Conservation (phyloP, 2,329 filamentous ascomycete species). For the Coleophoma crateriformis region DNA sequence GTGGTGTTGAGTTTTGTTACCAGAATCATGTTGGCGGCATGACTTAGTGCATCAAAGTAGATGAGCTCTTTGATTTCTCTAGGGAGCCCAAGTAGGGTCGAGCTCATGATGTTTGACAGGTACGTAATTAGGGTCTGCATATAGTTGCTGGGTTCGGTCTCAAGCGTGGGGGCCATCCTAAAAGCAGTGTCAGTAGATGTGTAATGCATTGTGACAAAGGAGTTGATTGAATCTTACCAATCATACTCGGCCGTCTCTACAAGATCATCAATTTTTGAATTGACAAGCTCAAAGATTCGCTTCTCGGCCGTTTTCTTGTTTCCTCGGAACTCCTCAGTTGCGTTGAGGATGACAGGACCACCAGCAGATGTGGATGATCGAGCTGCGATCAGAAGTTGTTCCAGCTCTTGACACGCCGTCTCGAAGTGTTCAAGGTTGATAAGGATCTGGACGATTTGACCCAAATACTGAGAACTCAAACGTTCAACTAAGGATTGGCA, state of each 20-base stretch:
- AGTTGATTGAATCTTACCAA: conserved; percentile 48
- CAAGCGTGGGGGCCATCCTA: conserved; percentile 52
- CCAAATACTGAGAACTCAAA: conserved; percentile 86
- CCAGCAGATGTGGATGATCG: conserved; percentile 77
- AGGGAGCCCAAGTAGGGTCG: conserved; percentile 86
- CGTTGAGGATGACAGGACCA: conserved; percentile 71
- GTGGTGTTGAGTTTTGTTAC: conserved; percentile 36
- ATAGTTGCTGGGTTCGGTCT: conserved; percentile 78
- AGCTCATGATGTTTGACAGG: conserved; percentile 93
- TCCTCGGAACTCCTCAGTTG: conserved; percentile 78
- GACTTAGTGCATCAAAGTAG: conserved; percentile 92
- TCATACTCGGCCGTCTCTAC: conserved; percentile 97
- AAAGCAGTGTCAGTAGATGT: conserved; percentile 7
- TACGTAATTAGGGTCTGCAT: conserved; percentile 94
- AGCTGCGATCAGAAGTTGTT: conserved; percentile 78
- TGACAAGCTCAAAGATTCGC: conserved; percentile 96
- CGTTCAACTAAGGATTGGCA: conserved; percentile 86
- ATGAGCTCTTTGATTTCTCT: conserved; percentile 96
- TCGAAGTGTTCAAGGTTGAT: conserved; percentile 98
- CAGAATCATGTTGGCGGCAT: conserved; percentile 81
- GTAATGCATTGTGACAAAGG: neutral
- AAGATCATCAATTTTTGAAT: conserved; percentile 96
- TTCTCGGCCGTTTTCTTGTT: conserved; percentile 97
- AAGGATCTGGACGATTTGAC: conserved; percentile 96
- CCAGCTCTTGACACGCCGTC: conserved; percentile 82